A percentile compares a stretch with the other conserved stretches of the same genome.
phyloP scores from a whole-genome alignment of 2,329 filamentous ascomycete genomes.

The Colletotrichum paranaense region DNA sequence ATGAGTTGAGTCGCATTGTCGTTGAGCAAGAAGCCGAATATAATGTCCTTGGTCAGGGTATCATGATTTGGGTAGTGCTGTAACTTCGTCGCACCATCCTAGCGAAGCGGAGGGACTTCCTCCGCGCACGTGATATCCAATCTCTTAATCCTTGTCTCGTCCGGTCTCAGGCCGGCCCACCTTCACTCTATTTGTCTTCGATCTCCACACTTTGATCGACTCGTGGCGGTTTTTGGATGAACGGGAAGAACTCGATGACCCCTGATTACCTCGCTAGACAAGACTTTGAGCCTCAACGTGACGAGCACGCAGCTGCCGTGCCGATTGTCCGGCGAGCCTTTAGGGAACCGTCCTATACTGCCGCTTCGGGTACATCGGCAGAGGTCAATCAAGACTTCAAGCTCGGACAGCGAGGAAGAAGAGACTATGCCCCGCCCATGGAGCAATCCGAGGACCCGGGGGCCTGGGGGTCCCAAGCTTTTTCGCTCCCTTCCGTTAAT shows the following conservation, averaged over 20 bases:
- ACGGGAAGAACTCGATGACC: neutral
- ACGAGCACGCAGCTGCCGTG: neutral
- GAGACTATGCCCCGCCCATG: too few species aligned
- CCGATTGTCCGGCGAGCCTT: too few species aligned
- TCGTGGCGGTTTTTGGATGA: constrained; percentile 1
- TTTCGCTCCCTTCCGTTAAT: constrained; percentile 19
- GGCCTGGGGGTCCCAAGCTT: neutral
- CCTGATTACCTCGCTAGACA: neutral
- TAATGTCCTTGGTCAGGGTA: too few species aligned
- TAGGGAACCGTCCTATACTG: too few species aligned
- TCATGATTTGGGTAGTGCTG: too few species aligned
- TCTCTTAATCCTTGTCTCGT: constrained; percentile 15
- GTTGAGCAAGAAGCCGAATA: too few species aligned
- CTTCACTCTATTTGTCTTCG: constrained; percentile 17
- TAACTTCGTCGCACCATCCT: neutral
- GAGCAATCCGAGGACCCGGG: neutral
- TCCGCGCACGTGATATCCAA: constrained; percentile 27
- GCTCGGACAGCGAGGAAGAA: too few species aligned
- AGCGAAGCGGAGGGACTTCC: neutral
- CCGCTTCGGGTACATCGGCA: too few species aligned
- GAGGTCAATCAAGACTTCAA: too few species aligned
- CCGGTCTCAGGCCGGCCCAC: constrained; percentile 17
- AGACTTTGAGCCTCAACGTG: too few species aligned
- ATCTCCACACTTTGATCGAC: constrained; percentile 7
- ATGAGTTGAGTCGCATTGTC: too few species aligned